phyloP scores from a whole-genome alignment of 2,329 filamentous ascomycete species.

The Coleophoma eucalyptorum region DNA sequence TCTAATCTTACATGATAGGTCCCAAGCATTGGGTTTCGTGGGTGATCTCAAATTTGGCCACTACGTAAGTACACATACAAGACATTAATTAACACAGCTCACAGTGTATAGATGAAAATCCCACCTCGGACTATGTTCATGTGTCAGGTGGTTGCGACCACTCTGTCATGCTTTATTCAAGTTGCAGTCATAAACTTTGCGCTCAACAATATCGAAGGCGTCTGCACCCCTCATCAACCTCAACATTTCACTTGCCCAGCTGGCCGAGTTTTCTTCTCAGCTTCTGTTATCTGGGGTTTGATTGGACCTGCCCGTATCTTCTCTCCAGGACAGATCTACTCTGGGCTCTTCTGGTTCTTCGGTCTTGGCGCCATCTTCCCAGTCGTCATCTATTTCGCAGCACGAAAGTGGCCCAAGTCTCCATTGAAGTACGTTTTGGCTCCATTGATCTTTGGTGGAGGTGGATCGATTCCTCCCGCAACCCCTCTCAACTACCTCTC shows the following conservation, averaged over 20 bases:
- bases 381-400: conserved; percentile 50
- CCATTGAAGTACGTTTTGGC: conserved; percentile 63
- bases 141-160: conserved; percentile 61
- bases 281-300: conserved; percentile 69
- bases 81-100: neutral
- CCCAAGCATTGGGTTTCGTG: conserved; percentile 42
- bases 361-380: conserved; percentile 61
- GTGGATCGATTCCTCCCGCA: conserved; percentile 62
- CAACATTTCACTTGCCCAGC: conserved; percentile 54
- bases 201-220: conserved; percentile 54
- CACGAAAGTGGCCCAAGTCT: conserved; percentile 57
- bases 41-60: conserved; percentile 48
- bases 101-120: conserved; percentile 38
- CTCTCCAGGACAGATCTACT: conserved; percentile 57
- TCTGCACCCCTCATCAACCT: conserved; percentile 55
- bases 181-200: conserved; percentile 61
- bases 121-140: conserved; percentile 65
- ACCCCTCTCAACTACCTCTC: conserved; percentile 67
- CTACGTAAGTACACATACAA: conserved; percentile 22
- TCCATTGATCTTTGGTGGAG: conserved; percentile 65
- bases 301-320: conserved; percentile 72
- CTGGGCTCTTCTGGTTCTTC: conserved; percentile 66
- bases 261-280: conserved; percentile 60
- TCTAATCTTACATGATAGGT: conserved; percentile 9
- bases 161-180: conserved; percentile 64